Evolutionary conservation across 352 stramenopile species (phyloP).

Genomic region (Phytopythium mirpurense): DNA sequence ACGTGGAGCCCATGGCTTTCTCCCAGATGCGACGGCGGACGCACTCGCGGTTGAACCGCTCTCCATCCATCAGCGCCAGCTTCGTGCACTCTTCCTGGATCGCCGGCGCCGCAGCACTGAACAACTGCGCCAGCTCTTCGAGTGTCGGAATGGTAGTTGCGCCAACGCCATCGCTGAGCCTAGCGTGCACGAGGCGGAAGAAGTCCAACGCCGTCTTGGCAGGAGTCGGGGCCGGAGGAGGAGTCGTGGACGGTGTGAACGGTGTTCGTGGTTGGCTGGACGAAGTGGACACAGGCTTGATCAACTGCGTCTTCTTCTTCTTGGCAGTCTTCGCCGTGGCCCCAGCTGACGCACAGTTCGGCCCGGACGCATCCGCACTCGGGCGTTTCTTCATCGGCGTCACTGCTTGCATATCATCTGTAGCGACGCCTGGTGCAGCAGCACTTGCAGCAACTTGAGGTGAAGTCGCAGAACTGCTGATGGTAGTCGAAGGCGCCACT

Average conservation of each 20-base stretch:
- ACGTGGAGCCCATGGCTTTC: conserved; percentile 31
- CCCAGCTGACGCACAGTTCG: neutral
- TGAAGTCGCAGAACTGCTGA: neutral
- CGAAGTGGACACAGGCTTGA: conserved; percentile 1
- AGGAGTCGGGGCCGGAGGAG: conserved; percentile 25
- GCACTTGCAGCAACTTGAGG: neutral
- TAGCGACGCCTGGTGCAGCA: neutral
- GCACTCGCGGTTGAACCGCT: conserved; percentile 58
- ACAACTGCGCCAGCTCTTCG: conserved; percentile 27
- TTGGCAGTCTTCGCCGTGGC: neutral
- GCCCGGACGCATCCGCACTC: neutral
- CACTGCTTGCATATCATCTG: neutral
- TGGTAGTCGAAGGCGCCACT: neutral
- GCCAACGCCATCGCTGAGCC: conserved; percentile 5
- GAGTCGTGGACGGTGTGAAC: conserved; percentile 35
- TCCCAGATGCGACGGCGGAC: conserved; percentile 55
- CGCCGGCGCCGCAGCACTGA: conserved; percentile 17
- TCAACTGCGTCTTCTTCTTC: conserved; percentile 11
- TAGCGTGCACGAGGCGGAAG: conserved; percentile 26
- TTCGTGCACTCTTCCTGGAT: conserved; percentile 36
- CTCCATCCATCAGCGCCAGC: conserved; percentile 37
- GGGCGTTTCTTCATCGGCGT: neutral
- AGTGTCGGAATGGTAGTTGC: conserved; percentile 6
- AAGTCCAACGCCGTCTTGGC: conserved; percentile 33
- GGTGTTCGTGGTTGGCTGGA: conserved; percentile 11